These are phyloP conservation scores for Colletotrichum australisinense DNA, from an alignment of 2,329 filamentous ascomycete species.

Conservation along the genomic window DNA sequence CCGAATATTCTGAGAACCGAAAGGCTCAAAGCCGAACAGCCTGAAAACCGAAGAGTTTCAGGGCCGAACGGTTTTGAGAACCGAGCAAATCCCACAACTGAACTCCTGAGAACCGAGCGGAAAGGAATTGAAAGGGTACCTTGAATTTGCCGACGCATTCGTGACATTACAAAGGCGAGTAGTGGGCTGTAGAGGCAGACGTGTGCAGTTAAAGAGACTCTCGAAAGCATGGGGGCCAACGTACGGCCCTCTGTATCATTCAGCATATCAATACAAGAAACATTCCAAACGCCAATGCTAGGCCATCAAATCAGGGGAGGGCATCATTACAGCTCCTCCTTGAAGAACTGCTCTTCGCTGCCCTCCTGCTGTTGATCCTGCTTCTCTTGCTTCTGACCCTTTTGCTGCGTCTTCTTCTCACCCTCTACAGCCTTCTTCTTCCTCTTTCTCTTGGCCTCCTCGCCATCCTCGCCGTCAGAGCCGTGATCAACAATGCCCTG, in stretches of 20 bases:
- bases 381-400: conserved; percentile 51
- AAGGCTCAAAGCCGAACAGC: too few species aligned
- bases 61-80: too few species aligned
- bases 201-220: not conserved
- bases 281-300: conserved; percentile 35
- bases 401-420: conserved; percentile 28
- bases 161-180: not conserved
- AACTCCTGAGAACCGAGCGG: too few species aligned
- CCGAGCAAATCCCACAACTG: too few species aligned
- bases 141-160: not conserved
- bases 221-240: not conserved
- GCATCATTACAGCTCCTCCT: conserved; percentile 60
- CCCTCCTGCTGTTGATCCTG: conserved; percentile 57
- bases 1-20: too few species aligned
- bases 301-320: not conserved
- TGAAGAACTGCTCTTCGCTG: conserved; percentile 63
- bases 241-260: not conserved
- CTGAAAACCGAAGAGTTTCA: too few species aligned
- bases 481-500: conserved; percentile 76
- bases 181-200: not conserved
- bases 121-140: too few species aligned
- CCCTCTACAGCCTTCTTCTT: conserved; percentile 33
- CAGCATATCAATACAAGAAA: conserved; percentile 14
- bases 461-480: conserved; percentile 43
- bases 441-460: not conserved